Percentiles rank a stretch among this genome's conserved stretches.
These are phyloP conservation scores for Penicillium pulvis DNA, from an alignment of 495 filamentous ascomycete genomes.

Conservation along the genomic window DNA sequence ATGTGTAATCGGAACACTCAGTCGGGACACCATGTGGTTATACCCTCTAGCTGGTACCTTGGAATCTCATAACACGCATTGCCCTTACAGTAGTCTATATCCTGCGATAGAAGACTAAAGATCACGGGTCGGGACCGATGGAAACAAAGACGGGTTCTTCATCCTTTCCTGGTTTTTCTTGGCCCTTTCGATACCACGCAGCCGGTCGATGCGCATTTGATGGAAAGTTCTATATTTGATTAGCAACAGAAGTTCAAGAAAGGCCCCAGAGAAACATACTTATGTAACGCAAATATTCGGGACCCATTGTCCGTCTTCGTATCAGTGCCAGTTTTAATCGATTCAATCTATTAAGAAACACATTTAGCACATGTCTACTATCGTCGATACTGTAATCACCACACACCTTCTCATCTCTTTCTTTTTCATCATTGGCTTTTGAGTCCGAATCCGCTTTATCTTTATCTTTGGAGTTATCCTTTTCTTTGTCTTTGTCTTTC, in stretches of 20 bases:
- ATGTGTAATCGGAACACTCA: not conserved
- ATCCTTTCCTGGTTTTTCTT: conserved; percentile 81
- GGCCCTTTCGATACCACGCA: conserved; percentile 76
- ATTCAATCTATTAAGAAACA: conserved; percentile 33
- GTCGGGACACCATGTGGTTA: not conserved
- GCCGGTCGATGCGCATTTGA: conserved; percentile 77
- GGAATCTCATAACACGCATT: not conserved
- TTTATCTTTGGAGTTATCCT: conserved; percentile 49
- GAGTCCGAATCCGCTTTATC: conserved; percentile 24
- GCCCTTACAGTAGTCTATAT: not conserved
- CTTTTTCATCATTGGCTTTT: conserved; percentile 48
- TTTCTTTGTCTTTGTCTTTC: conserved; percentile 45
- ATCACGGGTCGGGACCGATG: conserved; percentile 74
- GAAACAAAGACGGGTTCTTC: conserved; percentile 76
- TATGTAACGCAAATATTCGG: conserved; percentile 82
- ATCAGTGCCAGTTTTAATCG: conserved; percentile 38
- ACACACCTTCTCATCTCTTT: conserved; percentile 57
- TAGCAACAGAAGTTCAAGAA: not conserved
- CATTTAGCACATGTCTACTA: not conserved
- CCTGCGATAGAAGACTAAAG: conserved; percentile 34
- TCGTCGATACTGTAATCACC: too few relatives aligned
- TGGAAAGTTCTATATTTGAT: conserved; percentile 69
- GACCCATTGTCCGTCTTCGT: conserved; percentile 52
- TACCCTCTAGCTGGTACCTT: not conserved
- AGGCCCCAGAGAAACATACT: conserved; percentile 50